Evolutionary conservation across 1,284 basidiomycete species (phyloP).

Genomic region (Ganoderma sinense): DNA sequence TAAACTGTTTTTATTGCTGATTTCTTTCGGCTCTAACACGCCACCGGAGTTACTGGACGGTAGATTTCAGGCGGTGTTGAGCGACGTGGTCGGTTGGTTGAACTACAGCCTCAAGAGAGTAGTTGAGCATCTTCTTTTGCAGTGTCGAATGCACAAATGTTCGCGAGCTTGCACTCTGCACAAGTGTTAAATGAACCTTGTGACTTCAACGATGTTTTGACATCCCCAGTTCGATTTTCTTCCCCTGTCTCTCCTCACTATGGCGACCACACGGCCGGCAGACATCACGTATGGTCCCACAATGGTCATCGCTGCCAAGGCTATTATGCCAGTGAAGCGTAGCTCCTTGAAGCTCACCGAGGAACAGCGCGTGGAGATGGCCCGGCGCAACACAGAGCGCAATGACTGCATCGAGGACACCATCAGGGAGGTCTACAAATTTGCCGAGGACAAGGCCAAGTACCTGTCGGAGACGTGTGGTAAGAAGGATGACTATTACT

Average conservation of each 20-base stretch:
- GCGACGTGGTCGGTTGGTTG: no score
- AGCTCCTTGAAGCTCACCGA: not conserved
- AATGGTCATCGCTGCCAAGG: not conserved
- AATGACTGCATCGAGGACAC: not conserved
- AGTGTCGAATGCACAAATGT: no score
- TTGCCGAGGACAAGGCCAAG: not conserved
- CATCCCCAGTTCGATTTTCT: no score
- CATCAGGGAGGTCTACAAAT: not conserved
- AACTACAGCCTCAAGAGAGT: no score
- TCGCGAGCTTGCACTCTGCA: no score
- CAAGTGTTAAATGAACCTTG: no score
- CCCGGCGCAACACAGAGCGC: not conserved
- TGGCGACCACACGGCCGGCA: not conserved
- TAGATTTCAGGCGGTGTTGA: no score
- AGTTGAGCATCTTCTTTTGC: no score
- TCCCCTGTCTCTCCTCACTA: not conserved
- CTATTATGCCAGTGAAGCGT: not conserved
- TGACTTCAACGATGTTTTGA: no score
- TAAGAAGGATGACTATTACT: constrained; percentile 6
- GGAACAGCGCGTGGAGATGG: not conserved
- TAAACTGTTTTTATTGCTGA: no score
- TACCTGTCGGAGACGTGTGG: not conserved
- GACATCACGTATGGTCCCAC: not conserved
- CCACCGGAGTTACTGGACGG: no score
- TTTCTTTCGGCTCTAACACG: no score